A percentile compares a stretch with the other conserved stretches of the same genome.
Evolutionary conservation across 495 filamentous ascomycete genomes (phyloP).

Genomic region (Cudoniella acicularis): DNA sequence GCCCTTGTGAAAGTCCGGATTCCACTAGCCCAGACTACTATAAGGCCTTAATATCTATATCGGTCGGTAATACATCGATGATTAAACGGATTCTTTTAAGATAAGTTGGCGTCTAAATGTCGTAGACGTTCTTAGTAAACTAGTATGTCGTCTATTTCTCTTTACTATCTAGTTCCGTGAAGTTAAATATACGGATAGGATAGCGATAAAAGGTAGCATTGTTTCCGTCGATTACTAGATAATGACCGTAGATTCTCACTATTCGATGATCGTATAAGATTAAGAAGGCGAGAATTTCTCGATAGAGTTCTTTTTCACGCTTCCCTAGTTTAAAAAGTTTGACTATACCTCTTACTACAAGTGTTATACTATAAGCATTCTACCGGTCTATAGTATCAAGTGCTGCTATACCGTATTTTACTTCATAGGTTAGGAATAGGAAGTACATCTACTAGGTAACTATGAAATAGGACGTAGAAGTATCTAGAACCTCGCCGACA

Average conservation of each 20-base stretch:
- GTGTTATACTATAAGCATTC: slow-evolving; percentile 36
- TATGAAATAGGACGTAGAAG: slow-evolving; percentile 37
- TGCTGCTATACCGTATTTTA: slow-evolving; percentile 31
- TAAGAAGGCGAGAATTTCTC: too few relatives aligned
- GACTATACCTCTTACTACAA: slow-evolving; percentile 33
- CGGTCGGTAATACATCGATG: too few relatives aligned
- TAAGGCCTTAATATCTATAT: too few relatives aligned
- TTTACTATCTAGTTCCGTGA: too few relatives aligned
- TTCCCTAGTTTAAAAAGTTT: slow-evolving; percentile 28
- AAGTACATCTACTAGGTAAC: slow-evolving; percentile 39
- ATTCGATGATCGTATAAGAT: too few relatives aligned
- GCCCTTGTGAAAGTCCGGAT: too few relatives aligned
- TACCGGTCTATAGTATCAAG: slow-evolving; percentile 35
- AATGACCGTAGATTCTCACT: slow-evolving; percentile 36
- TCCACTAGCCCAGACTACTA: too few relatives aligned
- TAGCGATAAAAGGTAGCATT: slow-evolving; percentile 32
- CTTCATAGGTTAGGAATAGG: slow-evolving; percentile 37
- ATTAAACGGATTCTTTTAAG: too few relatives aligned
- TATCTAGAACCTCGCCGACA: too few relatives aligned
- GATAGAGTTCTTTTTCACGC: slow-evolving; percentile 34
- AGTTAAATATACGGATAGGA: slow-evolving; percentile 22
- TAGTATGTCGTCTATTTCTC: too few relatives aligned
- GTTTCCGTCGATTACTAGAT: slow-evolving; percentile 26
- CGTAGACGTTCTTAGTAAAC: too few relatives aligned
- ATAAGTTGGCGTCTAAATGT: slow-evolving; percentile 27